Evolutionary conservation across 768 basidiomycete genomes (phyloP).

Genomic region (Tricholoma saponaceum): DNA sequence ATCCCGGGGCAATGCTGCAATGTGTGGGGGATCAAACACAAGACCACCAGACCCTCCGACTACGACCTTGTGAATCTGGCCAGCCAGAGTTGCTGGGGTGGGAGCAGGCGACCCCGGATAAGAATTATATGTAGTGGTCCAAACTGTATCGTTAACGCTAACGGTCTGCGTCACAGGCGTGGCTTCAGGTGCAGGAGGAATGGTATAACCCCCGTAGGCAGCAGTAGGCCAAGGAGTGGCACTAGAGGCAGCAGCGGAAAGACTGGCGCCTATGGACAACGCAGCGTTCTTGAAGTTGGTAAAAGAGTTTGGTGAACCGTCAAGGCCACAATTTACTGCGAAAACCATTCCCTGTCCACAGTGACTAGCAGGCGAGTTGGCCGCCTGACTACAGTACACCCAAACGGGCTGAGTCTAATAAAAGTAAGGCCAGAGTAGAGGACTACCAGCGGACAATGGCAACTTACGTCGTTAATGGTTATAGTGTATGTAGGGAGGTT

Average conservation of each 20-base stretch:
- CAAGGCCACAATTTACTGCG: slow-evolving; percentile 56
- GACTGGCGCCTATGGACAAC: slow-evolving; percentile 48
- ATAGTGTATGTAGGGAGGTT: slow-evolving; percentile 48
- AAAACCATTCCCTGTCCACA: slow-evolving; percentile 68
- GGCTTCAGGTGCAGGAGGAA: slow-evolving; percentile 44
- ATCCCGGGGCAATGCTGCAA: slow-evolving; percentile 51
- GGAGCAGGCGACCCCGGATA: slow-evolving; percentile 51
- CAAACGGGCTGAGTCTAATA: slow-evolving; percentile 51
- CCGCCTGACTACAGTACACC: slow-evolving; percentile 56
- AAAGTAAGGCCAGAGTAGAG: slow-evolving; percentile 1
- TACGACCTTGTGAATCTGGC: slow-evolving; percentile 46
- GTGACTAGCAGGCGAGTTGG: slow-evolving; percentile 46
- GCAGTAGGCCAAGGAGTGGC: slow-evolving; percentile 34
- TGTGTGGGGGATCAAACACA: slow-evolving; percentile 45
- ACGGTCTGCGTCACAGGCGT: slow-evolving; percentile 44
- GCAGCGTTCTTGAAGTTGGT: slow-evolving; percentile 56
- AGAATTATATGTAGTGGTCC: slow-evolving; percentile 57
- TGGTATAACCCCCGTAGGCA: slow-evolving; percentile 46
- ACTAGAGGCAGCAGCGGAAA: slow-evolving; percentile 37
- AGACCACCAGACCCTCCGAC: slow-evolving; percentile 50
- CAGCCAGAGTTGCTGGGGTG: slow-evolving; percentile 44
- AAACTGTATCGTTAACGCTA: slow-evolving; percentile 37
- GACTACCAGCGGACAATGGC: neutral
- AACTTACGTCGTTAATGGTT: slow-evolving; percentile 42
- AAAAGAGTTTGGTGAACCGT: slow-evolving; percentile 56